Percentiles rank a stretch among this genome's conserved stretches.
Conservation (phyloP, 2,329 filamentous ascomycete genomes). For the Raffaelea deltoideospora region DNA sequence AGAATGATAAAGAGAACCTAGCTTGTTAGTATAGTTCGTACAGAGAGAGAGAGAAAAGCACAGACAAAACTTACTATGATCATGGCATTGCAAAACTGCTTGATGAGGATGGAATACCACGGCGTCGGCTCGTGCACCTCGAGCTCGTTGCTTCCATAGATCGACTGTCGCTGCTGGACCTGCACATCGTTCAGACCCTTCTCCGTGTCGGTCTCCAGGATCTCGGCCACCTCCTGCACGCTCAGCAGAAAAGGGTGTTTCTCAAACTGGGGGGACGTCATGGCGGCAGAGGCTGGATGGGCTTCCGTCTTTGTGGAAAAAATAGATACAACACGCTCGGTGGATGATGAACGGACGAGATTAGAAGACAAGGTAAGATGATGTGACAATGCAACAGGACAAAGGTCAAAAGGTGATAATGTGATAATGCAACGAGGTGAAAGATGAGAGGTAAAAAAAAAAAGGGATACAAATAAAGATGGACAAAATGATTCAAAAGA, state of each 20-base stretch:
- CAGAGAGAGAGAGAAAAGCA: too few species aligned
- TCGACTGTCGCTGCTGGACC: constrained; percentile 40
- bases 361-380: too few species aligned
- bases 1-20: constrained; percentile 68
- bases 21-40: constrained; percentile 12
- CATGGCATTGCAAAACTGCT: constrained; percentile 67
- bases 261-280: constrained; percentile 18
- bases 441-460: too few species aligned
- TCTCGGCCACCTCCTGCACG: constrained; percentile 44
- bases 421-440: too few species aligned
- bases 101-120: constrained; percentile 57
- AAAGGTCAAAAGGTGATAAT: too few species aligned
- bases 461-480: too few species aligned
- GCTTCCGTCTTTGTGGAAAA: too few species aligned
- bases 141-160: constrained; percentile 55
- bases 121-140: constrained; percentile 52
- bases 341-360: too few species aligned
- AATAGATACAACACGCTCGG: too few species aligned
- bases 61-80: constrained; percentile 48
- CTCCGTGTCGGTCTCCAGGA: constrained; percentile 48
- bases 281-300: too few species aligned
- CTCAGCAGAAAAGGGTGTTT: constrained; percentile 46
- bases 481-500: too few species aligned
- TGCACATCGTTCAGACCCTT: constrained; percentile 48
- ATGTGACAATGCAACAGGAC: too few species aligned